phyloP scores from a whole-genome alignment of 306 rosid species.

The Notholithocarpus densiflorus region DNA sequence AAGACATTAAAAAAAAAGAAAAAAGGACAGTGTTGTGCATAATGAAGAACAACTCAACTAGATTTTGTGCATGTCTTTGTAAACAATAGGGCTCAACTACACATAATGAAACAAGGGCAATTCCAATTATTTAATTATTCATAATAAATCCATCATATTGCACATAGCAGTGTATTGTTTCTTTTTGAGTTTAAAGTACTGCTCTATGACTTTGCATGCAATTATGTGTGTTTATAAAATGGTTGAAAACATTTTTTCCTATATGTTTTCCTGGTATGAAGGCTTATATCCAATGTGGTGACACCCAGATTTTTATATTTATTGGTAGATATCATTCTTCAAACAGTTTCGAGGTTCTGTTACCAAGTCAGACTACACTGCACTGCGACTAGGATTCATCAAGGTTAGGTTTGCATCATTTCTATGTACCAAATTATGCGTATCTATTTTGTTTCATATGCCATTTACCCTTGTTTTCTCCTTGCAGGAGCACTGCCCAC shows the following conservation, averaged over 20 bases:
- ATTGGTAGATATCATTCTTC: conserved; percentile 65
- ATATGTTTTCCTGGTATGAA: neutral
- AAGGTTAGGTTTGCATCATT: conserved; percentile 39
- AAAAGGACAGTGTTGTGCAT: neutral
- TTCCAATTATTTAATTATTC: neutral
- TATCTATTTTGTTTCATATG: neutral
- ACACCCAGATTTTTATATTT: conserved; percentile 15
- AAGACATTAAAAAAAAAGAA: neutral
- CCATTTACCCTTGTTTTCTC: conserved; percentile 3
- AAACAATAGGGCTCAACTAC: neutral
- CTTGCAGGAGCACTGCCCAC: conserved; percentile 46
- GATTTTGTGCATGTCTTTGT: too few relatives aligned
- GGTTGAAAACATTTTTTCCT: neutral
- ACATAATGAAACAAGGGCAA: too few relatives aligned
- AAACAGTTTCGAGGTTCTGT: conserved; percentile 83
- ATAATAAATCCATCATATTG: neutral
- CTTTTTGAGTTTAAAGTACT: neutral
- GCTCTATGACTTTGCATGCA: neutral
- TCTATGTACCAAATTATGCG: neutral
- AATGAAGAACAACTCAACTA: neutral
- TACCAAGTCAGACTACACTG: conserved; percentile 62
- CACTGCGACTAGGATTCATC: conserved; percentile 76
- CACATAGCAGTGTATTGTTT: neutral
- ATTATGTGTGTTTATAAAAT: neutral
- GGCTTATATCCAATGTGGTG: neutral